phyloP scores from a whole-genome alignment of 176 grass and related monocot species.

The Neostapfia colusana region DNA sequence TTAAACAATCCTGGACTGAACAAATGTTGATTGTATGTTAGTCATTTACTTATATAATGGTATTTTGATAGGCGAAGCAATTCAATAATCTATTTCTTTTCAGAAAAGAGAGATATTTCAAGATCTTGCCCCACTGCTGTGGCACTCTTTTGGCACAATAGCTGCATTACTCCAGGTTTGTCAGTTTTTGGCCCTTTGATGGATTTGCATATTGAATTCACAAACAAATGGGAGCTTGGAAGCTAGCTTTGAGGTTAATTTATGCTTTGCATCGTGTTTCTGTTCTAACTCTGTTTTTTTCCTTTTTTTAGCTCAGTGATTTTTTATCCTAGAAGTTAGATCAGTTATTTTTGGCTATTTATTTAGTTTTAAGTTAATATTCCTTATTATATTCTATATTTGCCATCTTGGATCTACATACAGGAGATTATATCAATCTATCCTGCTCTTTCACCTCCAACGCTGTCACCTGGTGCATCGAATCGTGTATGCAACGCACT shows the following conservation, averaged over 20 bases:
- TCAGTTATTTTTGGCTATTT: no score
- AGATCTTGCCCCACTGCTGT: slow-evolving; percentile 85
- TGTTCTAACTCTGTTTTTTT: background rate
- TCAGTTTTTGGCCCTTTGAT: background rate
- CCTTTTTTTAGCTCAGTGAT: background rate
- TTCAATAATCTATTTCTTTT: background rate
- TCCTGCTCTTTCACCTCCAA: slow-evolving; percentile 85
- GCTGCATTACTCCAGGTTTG: slow-evolving; percentile 85
- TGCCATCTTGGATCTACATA: slow-evolving; percentile 27
- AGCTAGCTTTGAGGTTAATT: background rate
- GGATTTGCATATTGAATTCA: no score
- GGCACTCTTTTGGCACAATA: slow-evolving; percentile 93
- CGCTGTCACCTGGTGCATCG: slow-evolving; percentile 77
- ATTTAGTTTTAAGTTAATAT: no score
- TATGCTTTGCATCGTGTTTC: background rate
- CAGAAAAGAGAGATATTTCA: slow-evolving; percentile 91
- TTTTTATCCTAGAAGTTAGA: no score
- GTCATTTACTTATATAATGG: slow-evolving; percentile 1
- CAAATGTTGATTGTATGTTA: background rate
- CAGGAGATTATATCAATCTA: slow-evolving; percentile 98
- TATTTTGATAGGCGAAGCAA: background rate
- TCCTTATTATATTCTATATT: background rate
- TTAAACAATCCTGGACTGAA: background rate
- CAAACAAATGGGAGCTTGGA: no score
- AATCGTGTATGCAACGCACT: slow-evolving; percentile 98